Base-by-base conservation (phyloP, 176 grass and related monocot genomes). In the Aegilops bicornis region DNA sequence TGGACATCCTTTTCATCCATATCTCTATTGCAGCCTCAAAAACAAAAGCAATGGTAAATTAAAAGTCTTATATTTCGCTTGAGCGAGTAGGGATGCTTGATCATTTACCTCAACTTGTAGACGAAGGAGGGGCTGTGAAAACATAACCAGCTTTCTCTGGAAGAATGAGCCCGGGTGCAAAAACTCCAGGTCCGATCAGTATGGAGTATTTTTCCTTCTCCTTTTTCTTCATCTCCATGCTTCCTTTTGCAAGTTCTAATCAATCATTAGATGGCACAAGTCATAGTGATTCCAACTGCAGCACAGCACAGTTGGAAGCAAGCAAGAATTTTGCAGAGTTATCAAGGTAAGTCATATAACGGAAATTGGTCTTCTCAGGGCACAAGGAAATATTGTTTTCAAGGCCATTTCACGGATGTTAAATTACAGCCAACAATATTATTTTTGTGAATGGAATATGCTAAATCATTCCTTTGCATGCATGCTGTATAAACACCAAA, bases 1-100 rank as follows among this genome's bases (percentile, higher is more conserved):
- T 66, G 72, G 14, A 15, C 15, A 54, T 88, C 86, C 45, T 88
- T 91, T 85, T 85, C 90, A 88, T 29, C 63, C 78, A 40, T 24
- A 47, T 77, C 70, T 88, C 70, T 64, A 45, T 77, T 85, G 7
- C 70, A 64, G 2, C 10, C 25, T 9, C 76, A 67, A 79, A 86
- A 66, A 39, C 48, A 63, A 48, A 75, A 25, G 23, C 61, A 31
- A 10, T 54, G 65, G 75, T 43, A 81, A 76, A 81, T 81, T 50
- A 36, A 4, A 10, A 67, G 61, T 27, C 32, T 58, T 40, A 36
- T 19, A 58, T 73, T 63, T 42, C 17, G 10, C 64, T 75, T 45
- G 59, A 22, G 82, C 24, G 25, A 73, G 58, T 12, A 65, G 43
- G 19, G 59, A 42, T 42, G 19, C 2, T 58, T 7, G 65, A 19